phyloP scores from a whole-genome alignment of 2,329 filamentous ascomycete species.

The Diaporthe capsici region DNA sequence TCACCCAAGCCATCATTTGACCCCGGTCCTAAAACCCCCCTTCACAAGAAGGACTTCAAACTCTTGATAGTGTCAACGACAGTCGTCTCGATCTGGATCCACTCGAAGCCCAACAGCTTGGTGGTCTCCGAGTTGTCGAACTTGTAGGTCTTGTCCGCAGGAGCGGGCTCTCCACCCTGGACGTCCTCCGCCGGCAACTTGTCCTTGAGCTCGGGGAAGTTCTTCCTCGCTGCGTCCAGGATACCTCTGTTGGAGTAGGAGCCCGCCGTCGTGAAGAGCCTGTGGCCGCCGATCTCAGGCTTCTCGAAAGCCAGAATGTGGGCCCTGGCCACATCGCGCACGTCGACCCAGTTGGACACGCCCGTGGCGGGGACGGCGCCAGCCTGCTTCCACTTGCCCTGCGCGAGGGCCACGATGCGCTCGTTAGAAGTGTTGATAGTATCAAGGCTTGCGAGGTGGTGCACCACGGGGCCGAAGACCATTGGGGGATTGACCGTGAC shows the following conservation, averaged over 20 bases:
- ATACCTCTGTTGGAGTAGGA: constrained; percentile 63
- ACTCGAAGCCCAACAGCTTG: constrained; percentile 73
- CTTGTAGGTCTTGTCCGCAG: constrained; percentile 60
- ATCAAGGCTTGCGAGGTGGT: constrained; percentile 60
- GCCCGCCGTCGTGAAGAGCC: constrained; percentile 65
- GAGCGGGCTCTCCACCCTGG: constrained; percentile 58
- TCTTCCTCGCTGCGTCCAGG: constrained; percentile 57
- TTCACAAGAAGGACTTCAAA: constrained; percentile 64
- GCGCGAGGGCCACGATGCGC: constrained; percentile 65
- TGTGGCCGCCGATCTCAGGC: constrained; percentile 62
- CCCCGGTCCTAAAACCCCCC: background rate
- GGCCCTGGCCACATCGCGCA: constrained; percentile 67
- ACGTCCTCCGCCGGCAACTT: constrained; percentile 61
- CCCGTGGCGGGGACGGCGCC: constrained; percentile 57
- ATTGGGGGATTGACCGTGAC: constrained; percentile 69
- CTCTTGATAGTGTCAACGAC: constrained; percentile 75
- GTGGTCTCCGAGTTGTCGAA: constrained; percentile 72
- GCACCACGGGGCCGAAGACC: constrained; percentile 67
- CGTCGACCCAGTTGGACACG: constrained; percentile 66
- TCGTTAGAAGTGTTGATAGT: constrained; percentile 68
- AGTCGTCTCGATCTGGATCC: constrained; percentile 72
- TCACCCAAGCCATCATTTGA: background rate
- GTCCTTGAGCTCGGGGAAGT: constrained; percentile 66
- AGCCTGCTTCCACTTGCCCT: constrained; percentile 61
- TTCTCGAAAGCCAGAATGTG: constrained; percentile 67